Evolutionary conservation across 139 green algal genomes (phyloP), one percentile per base, ranked within the genome.

Genomic region (Asterochloris sp.): DNA sequence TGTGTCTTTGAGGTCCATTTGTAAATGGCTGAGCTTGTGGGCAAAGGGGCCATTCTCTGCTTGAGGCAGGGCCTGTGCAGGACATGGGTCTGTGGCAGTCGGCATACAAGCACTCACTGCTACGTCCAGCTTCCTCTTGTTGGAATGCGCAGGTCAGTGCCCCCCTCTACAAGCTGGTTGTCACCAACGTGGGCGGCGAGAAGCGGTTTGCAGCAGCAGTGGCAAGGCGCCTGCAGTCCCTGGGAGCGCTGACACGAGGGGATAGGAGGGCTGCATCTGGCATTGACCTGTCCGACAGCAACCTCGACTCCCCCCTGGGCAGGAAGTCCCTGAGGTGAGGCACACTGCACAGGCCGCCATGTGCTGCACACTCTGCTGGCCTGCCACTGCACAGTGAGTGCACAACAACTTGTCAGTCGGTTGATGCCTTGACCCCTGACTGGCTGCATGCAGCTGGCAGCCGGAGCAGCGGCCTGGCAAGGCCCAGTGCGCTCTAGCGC

Each of bases 141-240:
- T 54, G 38, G 38, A 54, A 71, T 17, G 74, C 84, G 24, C 85
- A 93, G 84, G 69, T 89, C 24, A 78, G 47, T 17, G 84, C 78
- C 0, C 90, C 90, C 27, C 66, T 91, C 23, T 94, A 86, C 88
- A 93, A 92, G 85, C 91, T 98, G 78, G 81, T 95, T 14, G 90
- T 89, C 73, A 98, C 92, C 4, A 87, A 89, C 29, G 76, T 96
- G 69, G 95, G 95, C 38, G 95, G 95, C 23, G 95, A 98, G 86
- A 88, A 89, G 73, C 91, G 95, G 14, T 98, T 98, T 90, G 92
- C 77, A 64, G 77, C 77, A 63, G 77, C 77, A 64, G 95, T 98
- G 29, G 94, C 95, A 8, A 80, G 91, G 27, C 92, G 95, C 24
- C 90, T 98, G 87, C 95, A 98, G 88, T 78, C 68, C 15, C 11